These are phyloP conservation scores for Hymenoscyphus infarciens DNA, from an alignment of 2,329 filamentous ascomycete genomes.

Conservation along the genomic window DNA sequence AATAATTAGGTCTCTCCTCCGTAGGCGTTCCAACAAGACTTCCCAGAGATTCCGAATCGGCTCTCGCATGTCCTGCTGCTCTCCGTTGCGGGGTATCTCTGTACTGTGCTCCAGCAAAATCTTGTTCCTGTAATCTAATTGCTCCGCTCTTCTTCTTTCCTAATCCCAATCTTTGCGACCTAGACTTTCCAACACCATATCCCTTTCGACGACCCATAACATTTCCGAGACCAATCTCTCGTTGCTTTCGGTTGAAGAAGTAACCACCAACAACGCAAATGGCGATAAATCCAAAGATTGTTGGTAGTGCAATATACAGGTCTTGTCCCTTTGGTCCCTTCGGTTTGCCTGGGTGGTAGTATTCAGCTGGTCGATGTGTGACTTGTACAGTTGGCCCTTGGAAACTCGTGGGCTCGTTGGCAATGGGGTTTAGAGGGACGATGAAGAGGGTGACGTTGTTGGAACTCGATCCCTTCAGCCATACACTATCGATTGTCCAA, in stretches of 20 bases:
- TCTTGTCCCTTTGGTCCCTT: slow-evolving; percentile 24
- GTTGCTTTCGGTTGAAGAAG: slow-evolving; percentile 28
- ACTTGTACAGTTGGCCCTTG: slow-evolving; percentile 29
- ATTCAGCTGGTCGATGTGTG: slow-evolving; percentile 23
- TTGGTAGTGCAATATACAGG: slow-evolving; percentile 33
- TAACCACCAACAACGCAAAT: slow-evolving; percentile 27
- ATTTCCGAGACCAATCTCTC: slow-evolving; percentile 32
- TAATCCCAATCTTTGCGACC: slow-evolving; percentile 29
- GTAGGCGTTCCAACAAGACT: slow-evolving; percentile 27
- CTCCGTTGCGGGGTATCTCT: slow-evolving; percentile 22
- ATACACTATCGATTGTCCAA: slow-evolving; percentile 29
- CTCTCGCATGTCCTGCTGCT: slow-evolving; percentile 17
- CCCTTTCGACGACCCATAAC: slow-evolving; percentile 31
- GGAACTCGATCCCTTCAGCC: slow-evolving; percentile 22
- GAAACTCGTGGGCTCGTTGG: slow-evolving; percentile 17
- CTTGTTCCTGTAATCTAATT: slow-evolving; percentile 28
- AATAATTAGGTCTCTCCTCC: slow-evolving; percentile 21
- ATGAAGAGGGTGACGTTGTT: slow-evolving; percentile 33
- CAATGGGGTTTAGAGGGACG: slow-evolving; percentile 20
- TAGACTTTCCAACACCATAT: slow-evolving; percentile 32
- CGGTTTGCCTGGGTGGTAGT: slow-evolving; percentile 22
- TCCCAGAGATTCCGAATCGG: slow-evolving; percentile 24
- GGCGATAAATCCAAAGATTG: slow-evolving; percentile 28
- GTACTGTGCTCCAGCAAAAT: slow-evolving; percentile 24
- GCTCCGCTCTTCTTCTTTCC: slow-evolving; percentile 22